Conservation (phyloP, 176 grass and related monocot genomes). For the Otatea glauca region DNA sequence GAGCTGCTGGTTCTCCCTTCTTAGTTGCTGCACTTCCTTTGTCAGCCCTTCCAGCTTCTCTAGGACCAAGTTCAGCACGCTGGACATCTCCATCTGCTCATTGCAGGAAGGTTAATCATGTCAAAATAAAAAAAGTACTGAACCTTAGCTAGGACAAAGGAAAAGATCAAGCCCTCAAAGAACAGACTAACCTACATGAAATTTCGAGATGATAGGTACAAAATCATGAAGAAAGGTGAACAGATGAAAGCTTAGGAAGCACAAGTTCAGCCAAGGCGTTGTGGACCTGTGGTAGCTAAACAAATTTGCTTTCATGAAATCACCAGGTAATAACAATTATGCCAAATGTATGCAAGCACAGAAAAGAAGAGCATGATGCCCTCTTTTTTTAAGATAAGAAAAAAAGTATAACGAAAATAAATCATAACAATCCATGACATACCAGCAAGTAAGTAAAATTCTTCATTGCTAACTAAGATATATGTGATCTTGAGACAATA, state of each 20-base stretch:
- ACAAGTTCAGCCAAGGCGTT: not conserved
- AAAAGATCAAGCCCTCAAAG: not conserved
- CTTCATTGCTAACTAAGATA: conserved; percentile 9
- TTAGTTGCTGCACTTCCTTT: conserved; percentile 85
- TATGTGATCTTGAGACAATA: not conserved
- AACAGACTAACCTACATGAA: not conserved
- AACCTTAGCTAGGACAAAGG: not conserved
- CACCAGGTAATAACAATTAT: not conserved
- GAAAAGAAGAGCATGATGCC: conserved; percentile 7
- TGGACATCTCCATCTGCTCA: conserved; percentile 69
- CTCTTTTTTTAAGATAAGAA: not conserved
- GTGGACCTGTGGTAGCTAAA: not conserved
- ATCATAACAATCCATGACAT: not conserved
- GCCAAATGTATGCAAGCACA: conserved; percentile 4
- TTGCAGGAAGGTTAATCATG: conserved; percentile 6
- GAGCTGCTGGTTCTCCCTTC: conserved; percentile 92
- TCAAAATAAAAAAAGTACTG: conserved; percentile 27
- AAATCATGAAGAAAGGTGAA: not conserved
- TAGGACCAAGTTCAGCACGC: conserved; percentile 65
- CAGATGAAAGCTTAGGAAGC: not conserved
- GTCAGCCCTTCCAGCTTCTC: conserved; percentile 84
- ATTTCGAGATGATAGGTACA: not conserved
- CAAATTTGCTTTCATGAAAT: not conserved
- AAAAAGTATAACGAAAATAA: not conserved
- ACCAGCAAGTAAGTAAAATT: conserved; percentile 8